These are phyloP conservation scores for Achaetomium macrosporum DNA, from an alignment of 2,329 filamentous ascomycete species.

Conservation along the genomic window DNA sequence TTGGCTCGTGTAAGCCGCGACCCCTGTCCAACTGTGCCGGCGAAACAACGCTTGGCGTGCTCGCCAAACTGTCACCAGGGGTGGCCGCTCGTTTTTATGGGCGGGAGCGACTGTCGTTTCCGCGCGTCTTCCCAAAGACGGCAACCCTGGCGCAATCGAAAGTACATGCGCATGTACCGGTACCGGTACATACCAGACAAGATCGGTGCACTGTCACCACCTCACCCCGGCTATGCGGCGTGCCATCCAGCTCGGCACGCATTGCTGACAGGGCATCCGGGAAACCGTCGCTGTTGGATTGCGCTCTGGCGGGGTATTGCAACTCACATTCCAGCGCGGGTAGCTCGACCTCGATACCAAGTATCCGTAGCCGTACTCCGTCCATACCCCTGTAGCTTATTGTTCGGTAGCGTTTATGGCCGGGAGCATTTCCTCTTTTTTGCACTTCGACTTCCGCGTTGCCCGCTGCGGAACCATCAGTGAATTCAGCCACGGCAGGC, in stretches of 20 bases:
- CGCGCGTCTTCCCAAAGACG: conserved; percentile 16
- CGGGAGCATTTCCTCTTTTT: conserved; percentile 6
- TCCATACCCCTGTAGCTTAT: neutral
- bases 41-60: conserved; percentile 15
- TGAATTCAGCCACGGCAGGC: conserved; percentile 12
- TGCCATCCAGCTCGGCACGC: conserved; percentile 25
- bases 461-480: conserved; percentile 5
- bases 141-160: conserved; percentile 5
- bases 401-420: neutral
- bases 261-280: conserved; percentile 18
- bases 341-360: conserved; percentile 3
- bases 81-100: conserved; percentile 15
- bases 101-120: conserved; percentile 18
- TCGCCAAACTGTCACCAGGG: conserved; percentile 11
- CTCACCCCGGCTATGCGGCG: conserved; percentile 26
- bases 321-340: conserved; percentile 12
- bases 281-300: conserved; percentile 11
- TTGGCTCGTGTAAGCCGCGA: conserved; percentile 1
- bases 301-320: conserved; percentile 1
- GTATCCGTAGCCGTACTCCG: neutral
- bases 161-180: conserved; percentile 15
- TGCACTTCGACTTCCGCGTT: conserved; percentile 4
- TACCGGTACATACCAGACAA: neutral
- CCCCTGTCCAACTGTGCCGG: conserved; percentile 13
- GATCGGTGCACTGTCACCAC: conserved; percentile 9